Percentiles rank a stretch among this genome's conserved stretches.
Conservation (phyloP, 2,329 filamentous ascomycete species). For the Colletotrichum sp. region DNA sequence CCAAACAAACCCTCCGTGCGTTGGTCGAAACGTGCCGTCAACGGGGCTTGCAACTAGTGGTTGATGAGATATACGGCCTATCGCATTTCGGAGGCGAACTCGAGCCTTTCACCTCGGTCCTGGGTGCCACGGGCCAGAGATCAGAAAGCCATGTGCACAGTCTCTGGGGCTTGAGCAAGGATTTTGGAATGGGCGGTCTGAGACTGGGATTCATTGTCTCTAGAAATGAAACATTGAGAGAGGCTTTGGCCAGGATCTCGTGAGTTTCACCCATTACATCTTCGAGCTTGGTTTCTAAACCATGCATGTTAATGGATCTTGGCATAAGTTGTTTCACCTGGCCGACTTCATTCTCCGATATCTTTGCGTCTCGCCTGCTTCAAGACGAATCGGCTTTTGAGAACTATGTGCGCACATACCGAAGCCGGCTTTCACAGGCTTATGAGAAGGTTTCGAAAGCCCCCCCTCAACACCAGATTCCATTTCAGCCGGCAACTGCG, state of each 20-base stretch:
- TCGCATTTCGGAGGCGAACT: neutral
- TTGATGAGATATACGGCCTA: neutral
- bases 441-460: neutral
- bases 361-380: neutral
- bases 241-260: neutral
- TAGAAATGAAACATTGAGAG: neutral
- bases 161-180: neutral
- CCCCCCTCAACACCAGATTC: neutral
- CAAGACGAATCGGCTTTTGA: neutral
- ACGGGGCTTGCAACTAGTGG: neutral
- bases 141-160: neutral
- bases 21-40: neutral
- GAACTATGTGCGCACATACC: neutral
- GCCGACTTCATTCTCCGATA: neutral
- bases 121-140: neutral
- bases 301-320: neutral
- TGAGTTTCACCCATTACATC: neutral
- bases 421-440: neutral
- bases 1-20: neutral
- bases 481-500: neutral
- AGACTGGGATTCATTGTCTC: neutral
- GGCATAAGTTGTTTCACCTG: neutral
- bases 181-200: neutral
- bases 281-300: neutral
- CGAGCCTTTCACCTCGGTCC: neutral